Base-by-base conservation (phyloP, 2,329 filamentous ascomycete species). In the Phaeomoniella chlamydospora region DNA sequence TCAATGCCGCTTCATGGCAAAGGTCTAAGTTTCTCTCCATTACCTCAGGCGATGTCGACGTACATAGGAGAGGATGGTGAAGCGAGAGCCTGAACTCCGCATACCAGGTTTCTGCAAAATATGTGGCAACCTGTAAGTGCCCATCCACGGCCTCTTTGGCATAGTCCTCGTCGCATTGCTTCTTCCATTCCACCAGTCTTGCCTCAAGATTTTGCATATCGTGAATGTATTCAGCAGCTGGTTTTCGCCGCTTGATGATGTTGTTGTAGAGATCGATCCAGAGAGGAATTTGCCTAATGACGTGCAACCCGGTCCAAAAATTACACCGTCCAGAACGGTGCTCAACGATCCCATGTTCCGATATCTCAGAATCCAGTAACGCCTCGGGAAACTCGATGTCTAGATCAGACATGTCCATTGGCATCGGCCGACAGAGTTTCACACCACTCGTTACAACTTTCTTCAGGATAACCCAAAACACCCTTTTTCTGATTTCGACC, bases 341-440 rank as follows among this genome's bases (percentile, higher is more conserved):
- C 4, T 62, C 59, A 44, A 76, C 67, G n/a, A 79, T 61, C 3
- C 76, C 76, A 3, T 73, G 61, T 26, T 82, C 75, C 0, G 69
- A 72, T 0, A 85, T 67, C 18, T 77, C 63, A 45, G 81, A 77
- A 50, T 92, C 85, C 16, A 77, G 66, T 18, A 87, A 67, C 4
- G 74, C 61, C 39, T 81, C 69, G 1, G 83, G 84, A 33, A 85
- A 72, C 41, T 85, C 82, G 22, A 82, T 72, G 47, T 92, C 84
- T 45, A 86, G 80, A 43, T 90, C 82, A 35, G 82, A 74, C 3
- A 77, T 61, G 9, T 74, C 70, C 33, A 90, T 69, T 2, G 77
- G 73, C 70, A 90, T 81, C 1, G 84, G 84, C 12, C 77, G 68
- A 13, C 84, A 84, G 22, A 87, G 71, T 39, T 81, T 82, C 14